phyloP scores from a whole-genome alignment of 148 eudicot species.

The Camellia lanceoleosa region DNA sequence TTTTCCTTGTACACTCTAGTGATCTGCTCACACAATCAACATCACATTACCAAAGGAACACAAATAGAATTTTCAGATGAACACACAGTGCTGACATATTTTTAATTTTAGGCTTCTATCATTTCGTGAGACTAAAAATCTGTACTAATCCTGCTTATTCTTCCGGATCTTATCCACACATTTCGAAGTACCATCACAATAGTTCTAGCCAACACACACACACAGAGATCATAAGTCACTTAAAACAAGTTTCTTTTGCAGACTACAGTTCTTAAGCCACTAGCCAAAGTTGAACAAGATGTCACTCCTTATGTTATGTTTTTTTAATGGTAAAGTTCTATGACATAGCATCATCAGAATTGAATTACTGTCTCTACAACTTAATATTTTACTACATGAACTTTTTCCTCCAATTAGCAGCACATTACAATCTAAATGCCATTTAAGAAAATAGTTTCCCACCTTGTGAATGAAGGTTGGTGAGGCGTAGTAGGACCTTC shows the following conservation, averaged over 20 bases:
- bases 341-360: neutral
- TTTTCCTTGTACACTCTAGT: constrained; percentile 84
- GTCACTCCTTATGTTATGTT: neutral
- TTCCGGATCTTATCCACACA: no score
- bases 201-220: neutral
- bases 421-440: no score
- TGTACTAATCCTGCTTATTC: neutral
- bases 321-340: neutral
- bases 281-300: neutral
- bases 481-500: no score
- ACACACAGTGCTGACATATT: neutral
- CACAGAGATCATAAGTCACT: no score
- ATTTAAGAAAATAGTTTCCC: no score
- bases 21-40: constrained; percentile 39
- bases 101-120: neutral
- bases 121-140: neutral
- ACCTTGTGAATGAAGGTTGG: no score
- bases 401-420: no score
- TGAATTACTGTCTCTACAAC: neutral
- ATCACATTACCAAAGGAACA: constrained; percentile 3
- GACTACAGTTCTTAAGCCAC: neutral
- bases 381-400: neutral
- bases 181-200: neutral
- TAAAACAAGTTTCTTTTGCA: neutral
- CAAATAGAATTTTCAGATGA: neutral